phyloP scores from a whole-genome alignment of 192 early-diverging fungal species.

The Dispira simplex region DNA sequence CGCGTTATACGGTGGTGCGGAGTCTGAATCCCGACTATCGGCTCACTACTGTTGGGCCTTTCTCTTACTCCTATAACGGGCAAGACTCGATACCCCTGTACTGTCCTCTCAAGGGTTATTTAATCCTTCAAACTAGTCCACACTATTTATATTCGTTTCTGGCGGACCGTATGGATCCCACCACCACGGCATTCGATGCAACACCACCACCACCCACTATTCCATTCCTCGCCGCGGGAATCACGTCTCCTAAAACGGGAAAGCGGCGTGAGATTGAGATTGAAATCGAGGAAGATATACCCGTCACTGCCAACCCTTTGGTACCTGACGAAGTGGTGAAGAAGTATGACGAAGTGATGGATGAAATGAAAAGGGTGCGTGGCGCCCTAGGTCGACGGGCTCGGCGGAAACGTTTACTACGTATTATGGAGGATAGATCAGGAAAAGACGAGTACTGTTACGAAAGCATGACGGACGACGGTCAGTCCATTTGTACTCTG shows the following conservation, averaged over 20 bases:
- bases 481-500: neutral
- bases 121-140: no score
- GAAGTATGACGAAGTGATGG: conserved; percentile 13
- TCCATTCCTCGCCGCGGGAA: neutral
- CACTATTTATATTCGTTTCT: no score
- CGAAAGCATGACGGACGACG: neutral
- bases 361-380: conserved; percentile 10
- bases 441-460: neutral
- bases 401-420: conserved; percentile 7
- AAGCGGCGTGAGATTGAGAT: conserved; percentile 10
- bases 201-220: neutral
- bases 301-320: conserved; percentile 9
- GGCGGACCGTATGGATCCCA: no score
- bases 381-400: conserved; percentile 7
- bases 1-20: no score
- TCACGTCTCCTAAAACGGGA: neutral
- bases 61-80: no score
- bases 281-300: conserved; percentile 11
- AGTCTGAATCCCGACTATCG: no score
- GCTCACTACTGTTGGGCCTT: no score
- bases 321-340: conserved; percentile 11
- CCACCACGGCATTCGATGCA: conserved; percentile 1
- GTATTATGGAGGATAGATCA: neutral
- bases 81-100: no score
- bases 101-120: no score